These are phyloP conservation scores for Barnettozyma sucrosica DNA, from an alignment of 805 yeast genomes.

Conservation along the genomic window DNA sequence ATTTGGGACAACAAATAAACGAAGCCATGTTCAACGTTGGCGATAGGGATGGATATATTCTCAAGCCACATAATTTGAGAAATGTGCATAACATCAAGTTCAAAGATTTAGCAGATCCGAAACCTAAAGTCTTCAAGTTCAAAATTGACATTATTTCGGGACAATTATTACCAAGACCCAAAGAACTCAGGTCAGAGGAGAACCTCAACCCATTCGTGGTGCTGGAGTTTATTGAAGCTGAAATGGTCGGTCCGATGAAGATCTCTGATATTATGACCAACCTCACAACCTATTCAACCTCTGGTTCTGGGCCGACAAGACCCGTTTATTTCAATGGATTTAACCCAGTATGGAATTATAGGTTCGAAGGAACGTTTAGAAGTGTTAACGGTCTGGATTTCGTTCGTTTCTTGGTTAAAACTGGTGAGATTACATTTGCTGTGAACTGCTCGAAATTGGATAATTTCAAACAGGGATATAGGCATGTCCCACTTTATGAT, in stretches of 20 bases:
- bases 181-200: slow-evolving; percentile 39
- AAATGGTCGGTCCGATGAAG: slow-evolving; percentile 10
- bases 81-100: slow-evolving; percentile 22
- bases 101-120: slow-evolving; percentile 8
- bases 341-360: slow-evolving; percentile 77
- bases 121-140: slow-evolving; percentile 17
- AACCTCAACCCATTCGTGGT: slow-evolving; percentile 56
- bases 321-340: slow-evolving; percentile 66
- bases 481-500: slow-evolving; percentile 76
- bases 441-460: slow-evolving; percentile 52
- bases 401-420: slow-evolving; percentile 45
- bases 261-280: slow-evolving; percentile 9
- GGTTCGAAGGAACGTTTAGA: slow-evolving; percentile 36
- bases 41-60: slow-evolving; percentile 63
- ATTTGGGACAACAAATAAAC: slow-evolving; percentile 82
- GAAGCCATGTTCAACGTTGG: slow-evolving; percentile 70
- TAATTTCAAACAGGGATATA: slow-evolving; percentile 70
- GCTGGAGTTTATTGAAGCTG: slow-evolving; percentile 53
- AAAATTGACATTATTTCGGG: slow-evolving; percentile 62
- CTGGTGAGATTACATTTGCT: slow-evolving; percentile 46
- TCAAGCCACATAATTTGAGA: slow-evolving; percentile 56
- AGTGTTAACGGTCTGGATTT: slow-evolving; percentile 47
- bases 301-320: slow-evolving; percentile 18
- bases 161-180: slow-evolving; percentile 75
- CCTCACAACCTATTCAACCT: neutral